Evolutionary conservation across 441 rosid genomes (phyloP).

Genomic region (Syzygium syzygioides): DNA sequence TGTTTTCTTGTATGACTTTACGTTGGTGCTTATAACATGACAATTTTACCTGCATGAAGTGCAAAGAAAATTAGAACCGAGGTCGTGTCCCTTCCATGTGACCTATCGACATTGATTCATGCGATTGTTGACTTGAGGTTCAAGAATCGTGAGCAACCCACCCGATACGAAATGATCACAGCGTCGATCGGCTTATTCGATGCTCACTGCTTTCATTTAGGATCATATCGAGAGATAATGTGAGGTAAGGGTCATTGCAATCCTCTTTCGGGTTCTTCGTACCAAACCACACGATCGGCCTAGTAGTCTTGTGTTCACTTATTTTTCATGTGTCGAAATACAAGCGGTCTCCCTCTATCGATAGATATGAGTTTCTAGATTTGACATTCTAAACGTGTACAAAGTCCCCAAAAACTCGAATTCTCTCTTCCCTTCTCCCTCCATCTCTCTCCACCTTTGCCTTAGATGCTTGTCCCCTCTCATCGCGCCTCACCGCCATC

Average conservation of each 20-base stretch:
- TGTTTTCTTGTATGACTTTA: background rate
- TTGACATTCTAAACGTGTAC: background rate
- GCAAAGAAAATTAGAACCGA: background rate
- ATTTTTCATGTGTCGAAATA: background rate
- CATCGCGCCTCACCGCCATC: background rate
- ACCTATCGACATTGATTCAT: background rate
- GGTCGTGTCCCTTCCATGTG: background rate
- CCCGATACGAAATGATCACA: background rate
- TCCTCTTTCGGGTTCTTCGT: background rate
- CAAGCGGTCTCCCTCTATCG: fast-evolving
- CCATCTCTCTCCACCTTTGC: fast-evolving
- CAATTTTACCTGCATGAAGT: background rate
- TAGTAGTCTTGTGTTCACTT: background rate
- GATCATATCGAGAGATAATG: background rate
- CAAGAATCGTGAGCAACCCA: background rate
- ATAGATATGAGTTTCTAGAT: background rate
- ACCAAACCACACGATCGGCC: background rate
- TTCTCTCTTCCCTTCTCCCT: background rate
- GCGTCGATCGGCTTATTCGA: background rate
- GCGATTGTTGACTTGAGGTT: background rate
- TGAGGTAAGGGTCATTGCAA: background rate
- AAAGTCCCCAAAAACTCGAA: background rate
- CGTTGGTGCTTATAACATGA: background rate
- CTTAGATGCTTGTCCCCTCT: background rate
- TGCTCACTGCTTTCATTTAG: background rate